Evolutionary conservation across 2,329 filamentous ascomycete species (phyloP), one percentile per base, ranked within the genome.

Genomic region (Cryphonectria carpinicola): DNA sequence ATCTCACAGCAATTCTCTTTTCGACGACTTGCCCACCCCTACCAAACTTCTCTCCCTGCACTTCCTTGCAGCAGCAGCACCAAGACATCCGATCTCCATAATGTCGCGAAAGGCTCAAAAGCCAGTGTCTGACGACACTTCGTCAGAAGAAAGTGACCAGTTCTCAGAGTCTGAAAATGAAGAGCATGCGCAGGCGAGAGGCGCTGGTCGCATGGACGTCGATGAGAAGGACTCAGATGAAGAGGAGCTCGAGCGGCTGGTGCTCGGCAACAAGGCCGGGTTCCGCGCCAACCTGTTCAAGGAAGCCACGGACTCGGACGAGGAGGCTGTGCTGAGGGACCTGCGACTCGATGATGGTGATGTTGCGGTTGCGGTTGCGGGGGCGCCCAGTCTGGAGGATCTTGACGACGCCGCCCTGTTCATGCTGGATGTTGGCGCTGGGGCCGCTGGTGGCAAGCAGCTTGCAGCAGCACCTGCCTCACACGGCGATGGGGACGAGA

Each of bases 231-330:
- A 97, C 78, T 90, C 89, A 19, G 90, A 92, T 67, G 95, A 98
- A 80, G 89, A 92, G 77, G 93, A 95, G 79, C 88, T 98, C 41
- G 95, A 98, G 83, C 89, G 90, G 74, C 84, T 98, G 73, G 92
- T 99, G 4, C 93, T 99, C 73, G 96, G 96, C 69, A 93, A 97
- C 81, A 90, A 91, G 63, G 87, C 89, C n/a, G 93, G 91, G 46
- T 98, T 98, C 80, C 88, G 90, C 71, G 86, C 91, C 70, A 91
- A 91, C 58, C 83, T 98, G 66, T 92, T 92, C 74, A 82, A 82
- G 77, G 82, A 80, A 81, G 89, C 83, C 77, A 84, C 74, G 56
- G 77, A 77, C 0, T 75, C 73, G 1, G 77, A 78, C 69, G 81
- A 79, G 17, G 77, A 79, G 68, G 80, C 81, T 71, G 80, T 79